Conservation (phyloP, 148 eudicot genomes). For the Cornus florida region DNA sequence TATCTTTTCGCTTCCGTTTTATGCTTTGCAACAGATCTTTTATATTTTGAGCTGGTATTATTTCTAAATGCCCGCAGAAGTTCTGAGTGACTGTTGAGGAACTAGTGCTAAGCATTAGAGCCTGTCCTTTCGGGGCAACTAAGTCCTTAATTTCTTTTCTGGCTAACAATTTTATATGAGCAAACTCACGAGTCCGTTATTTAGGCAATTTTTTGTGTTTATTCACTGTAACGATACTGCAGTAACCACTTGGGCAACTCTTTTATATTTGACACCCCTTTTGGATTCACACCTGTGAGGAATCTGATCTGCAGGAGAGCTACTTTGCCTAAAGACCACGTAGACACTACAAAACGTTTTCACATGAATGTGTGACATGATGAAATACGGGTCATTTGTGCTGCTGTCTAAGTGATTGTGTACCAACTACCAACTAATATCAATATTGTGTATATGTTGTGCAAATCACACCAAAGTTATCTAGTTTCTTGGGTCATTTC, state of each 20-base stretch:
- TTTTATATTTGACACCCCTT: background rate
- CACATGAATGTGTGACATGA: too few species aligned
- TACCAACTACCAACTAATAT: background rate
- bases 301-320: background rate
- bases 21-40: too few species aligned
- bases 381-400: too few species aligned
- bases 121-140: background rate
- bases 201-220: background rate
- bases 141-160: background rate
- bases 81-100: background rate
- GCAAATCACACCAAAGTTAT: background rate
- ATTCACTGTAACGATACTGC: background rate
- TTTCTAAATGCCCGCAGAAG: background rate
- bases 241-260: too few species aligned
- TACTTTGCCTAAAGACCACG: background rate
- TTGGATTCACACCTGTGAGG: background rate
- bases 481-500: too few species aligned
- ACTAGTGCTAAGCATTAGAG: background rate
- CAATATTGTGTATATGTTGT: background rate
- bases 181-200: background rate
- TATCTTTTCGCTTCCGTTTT: too few species aligned
- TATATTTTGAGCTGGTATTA: background rate
- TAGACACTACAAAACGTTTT: too few species aligned
- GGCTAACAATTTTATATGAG: background rate
- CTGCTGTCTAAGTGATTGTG: too few species aligned